Evolutionary conservation across 139 green algal species (phyloP), one percentile per base, ranked within the genome.

Genomic region (Desmodesmus armatus): DNA sequence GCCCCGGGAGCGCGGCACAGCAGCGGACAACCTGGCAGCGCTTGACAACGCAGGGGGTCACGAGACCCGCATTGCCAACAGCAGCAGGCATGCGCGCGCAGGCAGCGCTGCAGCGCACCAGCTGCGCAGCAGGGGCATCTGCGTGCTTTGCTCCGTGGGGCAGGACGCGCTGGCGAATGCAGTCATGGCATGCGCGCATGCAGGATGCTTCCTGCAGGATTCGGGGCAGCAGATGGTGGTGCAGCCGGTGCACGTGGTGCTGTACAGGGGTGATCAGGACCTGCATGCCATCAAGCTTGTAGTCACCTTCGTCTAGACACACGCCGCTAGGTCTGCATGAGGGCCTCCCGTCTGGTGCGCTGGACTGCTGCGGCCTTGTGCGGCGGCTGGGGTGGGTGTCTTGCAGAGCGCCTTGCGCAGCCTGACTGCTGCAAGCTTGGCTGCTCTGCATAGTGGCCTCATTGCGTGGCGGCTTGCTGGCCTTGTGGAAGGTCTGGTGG

Each of bases 261-360:
- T 82, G 75, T 53, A 70, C 4, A 51, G 75, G 19, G 75, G 60
- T 2, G 44, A 44, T 3, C 75, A 82, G 44, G 75, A 82, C 53
- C 53, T 82, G 75, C 75, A 82, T 53, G 55, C 53, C 75, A 65
- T 82, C 75, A 82, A 82, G 75, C 53, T 82, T 35, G 75, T 82
- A 7, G 53, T 71, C 17, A 82, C 21, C 33, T 82, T 71, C 51
- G 67, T 37, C 3, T 75, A 55, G 47, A n/a, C n/a, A n/a, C n/a
- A n/a, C n/a, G n/a, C n/a, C n/a, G n/a, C n/a, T n/a, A n/a, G n/a
- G n/a, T n/a, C n/a, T n/a, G n/a, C n/a, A n/a, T n/a, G n/a, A n/a
- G n/a, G n/a, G n/a, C n/a, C n/a, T n/a, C n/a, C n/a, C n/a, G n/a
- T n/a, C n/a, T n/a, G n/a, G n/a, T n/a, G n/a, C n/a, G n/a, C n/a